phyloP scores from a whole-genome alignment of 352 stramenopile species.

The Phytopythium chamaehyphon region DNA sequence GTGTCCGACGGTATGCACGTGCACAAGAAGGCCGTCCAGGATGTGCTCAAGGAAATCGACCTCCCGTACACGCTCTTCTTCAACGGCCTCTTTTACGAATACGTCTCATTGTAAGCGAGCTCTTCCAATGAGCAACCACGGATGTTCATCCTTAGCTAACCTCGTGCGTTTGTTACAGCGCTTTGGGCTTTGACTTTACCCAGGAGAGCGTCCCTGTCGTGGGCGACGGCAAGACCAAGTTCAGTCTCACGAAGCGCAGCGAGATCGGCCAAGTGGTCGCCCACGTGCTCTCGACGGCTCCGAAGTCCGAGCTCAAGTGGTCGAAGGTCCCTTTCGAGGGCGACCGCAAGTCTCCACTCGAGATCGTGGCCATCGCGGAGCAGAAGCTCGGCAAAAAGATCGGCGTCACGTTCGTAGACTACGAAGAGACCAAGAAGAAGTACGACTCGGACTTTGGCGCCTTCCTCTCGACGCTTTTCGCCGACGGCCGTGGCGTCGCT shows the following conservation, averaged over 20 bases:
- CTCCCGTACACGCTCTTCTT: conserved; percentile 22
- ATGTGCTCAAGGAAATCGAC: conserved; percentile 16
- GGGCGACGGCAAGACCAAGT: conserved; percentile 13
- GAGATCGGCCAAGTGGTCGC: conserved; percentile 21
- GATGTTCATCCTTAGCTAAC: no score
- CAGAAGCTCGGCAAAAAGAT: conserved; percentile 29
- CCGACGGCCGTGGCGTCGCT: conserved; percentile 13
- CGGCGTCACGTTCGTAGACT: conserved; percentile 11
- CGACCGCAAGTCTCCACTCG: conserved; percentile 14
- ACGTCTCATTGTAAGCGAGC: conserved; percentile 8
- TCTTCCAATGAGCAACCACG: no score
- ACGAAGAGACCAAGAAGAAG: conserved; percentile 23
- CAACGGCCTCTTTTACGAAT: conserved; percentile 19
- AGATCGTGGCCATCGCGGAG: conserved; percentile 16
- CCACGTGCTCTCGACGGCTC: conserved; percentile 14
- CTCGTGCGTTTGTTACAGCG: conserved; percentile 8
- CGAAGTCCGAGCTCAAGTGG: conserved; percentile 11
- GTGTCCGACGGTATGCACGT: conserved; percentile 12
- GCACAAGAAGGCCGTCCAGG: conserved; percentile 16
- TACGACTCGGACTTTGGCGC: conserved; percentile 14
- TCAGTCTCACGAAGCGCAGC: conserved; percentile 13
- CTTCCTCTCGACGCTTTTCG: conserved; percentile 15
- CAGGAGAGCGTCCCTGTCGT: conserved; percentile 15
- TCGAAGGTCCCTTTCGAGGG: conserved; percentile 15
- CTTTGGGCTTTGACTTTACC: conserved; percentile 13